Evolutionary conservation across 2,329 filamentous ascomycete genomes (phyloP), one percentile per base, ranked within the genome.

Genomic region (Fusarium foetens): DNA sequence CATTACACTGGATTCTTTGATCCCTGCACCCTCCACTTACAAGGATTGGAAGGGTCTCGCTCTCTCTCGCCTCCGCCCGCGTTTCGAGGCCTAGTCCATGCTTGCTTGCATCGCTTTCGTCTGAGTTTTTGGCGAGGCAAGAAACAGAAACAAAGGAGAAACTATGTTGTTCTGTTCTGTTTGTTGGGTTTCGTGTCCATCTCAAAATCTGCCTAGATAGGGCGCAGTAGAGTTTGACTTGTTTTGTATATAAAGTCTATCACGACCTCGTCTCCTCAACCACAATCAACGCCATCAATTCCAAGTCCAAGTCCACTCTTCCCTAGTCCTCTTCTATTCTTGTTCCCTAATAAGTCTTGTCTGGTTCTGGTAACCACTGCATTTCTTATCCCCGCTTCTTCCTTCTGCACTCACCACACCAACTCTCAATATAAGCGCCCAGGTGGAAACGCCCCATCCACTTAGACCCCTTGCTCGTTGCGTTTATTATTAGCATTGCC

Each of bases 401-500:
- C 51, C 63, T 46, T 29, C 73, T 72, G 73, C 75, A 71, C 66
- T 52, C 52, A 63, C 64, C 62, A 72, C 67, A 69, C 65, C 65
- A 58, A 63, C 48, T 49, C 68, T 49, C 42, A 39, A 66, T 66
- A 71, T 77, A 77, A 77, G 75, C 75, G 75, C 75, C 75, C 66
- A 64, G 75, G 75, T 77, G 75, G 75, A 72, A 72, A 65, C 66
- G 25, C 61, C 58, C 54, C 58, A 25, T 52, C 73, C 75, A 76
- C 60, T 77, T 29, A 66, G 58, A 65, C 45, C 46, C 70, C 72
- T 63, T 68, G 70, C 63, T 52, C 48, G 41, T 68, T 74, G 75
- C 71, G 73, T 70, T 75, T 77, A 77, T 77, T 75, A 76, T 77
- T 77, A 77, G 75, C 64, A 62, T 76, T 76, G 75, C 75, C 75